Conservation (phyloP, 129 eudicot genomes). For the Apium graveolens region DNA sequence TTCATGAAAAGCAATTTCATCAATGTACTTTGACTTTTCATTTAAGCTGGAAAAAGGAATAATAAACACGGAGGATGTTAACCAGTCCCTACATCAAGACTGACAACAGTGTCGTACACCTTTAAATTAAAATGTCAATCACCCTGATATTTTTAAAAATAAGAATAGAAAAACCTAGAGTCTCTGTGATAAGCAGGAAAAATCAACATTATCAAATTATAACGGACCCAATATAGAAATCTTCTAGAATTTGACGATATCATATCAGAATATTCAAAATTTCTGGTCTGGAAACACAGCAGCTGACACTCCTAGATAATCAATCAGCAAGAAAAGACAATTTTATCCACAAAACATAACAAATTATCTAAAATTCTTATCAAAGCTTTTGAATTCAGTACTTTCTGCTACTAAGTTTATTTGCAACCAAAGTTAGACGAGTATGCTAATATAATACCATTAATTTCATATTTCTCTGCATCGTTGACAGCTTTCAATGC, state of each 20-base stretch:
- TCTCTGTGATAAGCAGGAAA: background rate
- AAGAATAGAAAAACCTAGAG: background rate
- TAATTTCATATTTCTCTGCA: constrained; percentile 71
- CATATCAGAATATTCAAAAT: background rate
- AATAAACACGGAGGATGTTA: background rate
- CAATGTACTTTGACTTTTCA: background rate
- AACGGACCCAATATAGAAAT: background rate
- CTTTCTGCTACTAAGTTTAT: background rate
- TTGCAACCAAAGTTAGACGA: background rate
- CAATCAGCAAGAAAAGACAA: background rate
- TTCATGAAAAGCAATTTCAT: too few relatives aligned
- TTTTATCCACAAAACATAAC: background rate
- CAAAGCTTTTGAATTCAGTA: background rate
- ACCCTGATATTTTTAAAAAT: background rate
- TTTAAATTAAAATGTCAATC: too few relatives aligned
- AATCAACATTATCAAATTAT: background rate
- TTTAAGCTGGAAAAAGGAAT: background rate
- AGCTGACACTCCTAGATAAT: background rate
- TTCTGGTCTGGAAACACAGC: background rate
- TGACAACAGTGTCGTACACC: background rate
- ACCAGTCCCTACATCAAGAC: background rate
- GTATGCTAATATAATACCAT: constrained; percentile 36
- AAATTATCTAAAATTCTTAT: background rate
- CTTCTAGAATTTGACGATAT: background rate
- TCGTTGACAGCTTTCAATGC: constrained; percentile 88